Conservation (phyloP, 192 early-diverging fungal genomes). For the Mycoemilia scoparia region DNA sequence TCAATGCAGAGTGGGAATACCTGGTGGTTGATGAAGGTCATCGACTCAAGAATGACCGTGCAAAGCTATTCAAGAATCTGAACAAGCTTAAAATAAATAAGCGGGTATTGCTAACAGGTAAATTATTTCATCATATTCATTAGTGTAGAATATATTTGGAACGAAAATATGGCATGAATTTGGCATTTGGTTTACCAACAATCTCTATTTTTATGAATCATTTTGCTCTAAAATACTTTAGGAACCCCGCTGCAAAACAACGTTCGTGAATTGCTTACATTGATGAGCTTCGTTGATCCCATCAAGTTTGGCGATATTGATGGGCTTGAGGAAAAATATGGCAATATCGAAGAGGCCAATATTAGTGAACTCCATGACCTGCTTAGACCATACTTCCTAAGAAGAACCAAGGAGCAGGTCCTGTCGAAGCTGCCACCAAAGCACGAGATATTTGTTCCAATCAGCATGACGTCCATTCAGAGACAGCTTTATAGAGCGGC, state of each 20-base stretch:
- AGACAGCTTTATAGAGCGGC: conserved; percentile 75
- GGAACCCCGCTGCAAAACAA: conserved; percentile 92
- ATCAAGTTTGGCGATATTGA: conserved; percentile 44
- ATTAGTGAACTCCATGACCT: conserved; percentile 52
- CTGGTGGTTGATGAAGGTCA: conserved; percentile 93
- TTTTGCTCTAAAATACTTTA: no score
- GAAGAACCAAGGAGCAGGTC: conserved; percentile 85
- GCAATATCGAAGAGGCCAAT: conserved; percentile 28
- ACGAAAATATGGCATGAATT: no score
- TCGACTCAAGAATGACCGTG: conserved; percentile 80
- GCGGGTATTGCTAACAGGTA: conserved; percentile 88
- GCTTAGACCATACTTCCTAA: conserved; percentile 66
- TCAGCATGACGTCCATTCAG: conserved; percentile 74
- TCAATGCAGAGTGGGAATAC: conserved; percentile 63
- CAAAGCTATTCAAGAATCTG: conserved; percentile 69
- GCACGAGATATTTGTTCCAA: conserved; percentile 81
- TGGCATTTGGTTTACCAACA: no score
- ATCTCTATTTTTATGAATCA: no score
- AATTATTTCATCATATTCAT: no score
- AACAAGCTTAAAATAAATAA: conserved; percentile 57
- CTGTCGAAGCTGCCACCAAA: conserved; percentile 82
- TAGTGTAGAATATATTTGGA: no score
- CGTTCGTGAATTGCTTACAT: conserved; percentile 64
- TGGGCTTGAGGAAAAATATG: conserved; percentile 31
- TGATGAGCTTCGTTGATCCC: conserved; percentile 82